phyloP scores from a whole-genome alignment of 345 rosid genomes.

The Boechera stricta region DNA sequence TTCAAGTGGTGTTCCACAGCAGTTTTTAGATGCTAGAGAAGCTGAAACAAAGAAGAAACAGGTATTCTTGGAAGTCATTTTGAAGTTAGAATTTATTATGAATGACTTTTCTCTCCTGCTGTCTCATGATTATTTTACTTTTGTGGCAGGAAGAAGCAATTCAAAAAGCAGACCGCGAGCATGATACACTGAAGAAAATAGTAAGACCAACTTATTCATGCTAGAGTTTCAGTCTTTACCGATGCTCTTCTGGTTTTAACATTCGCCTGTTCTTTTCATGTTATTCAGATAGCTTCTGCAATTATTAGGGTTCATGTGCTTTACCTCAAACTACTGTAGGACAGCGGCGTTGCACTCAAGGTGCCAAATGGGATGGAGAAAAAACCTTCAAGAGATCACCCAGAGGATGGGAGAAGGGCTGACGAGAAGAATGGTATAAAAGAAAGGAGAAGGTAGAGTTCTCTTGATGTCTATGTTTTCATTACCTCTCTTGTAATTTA shows the following conservation, averaged over 20 bases:
- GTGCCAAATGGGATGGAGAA: slow-evolving; percentile 52
- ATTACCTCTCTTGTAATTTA: neutral
- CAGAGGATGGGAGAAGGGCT: slow-evolving; percentile 56
- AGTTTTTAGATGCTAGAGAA: slow-evolving; percentile 81
- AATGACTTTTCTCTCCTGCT: neutral
- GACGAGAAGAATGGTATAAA: slow-evolving; percentile 61
- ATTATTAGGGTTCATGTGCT: slow-evolving; percentile 99
- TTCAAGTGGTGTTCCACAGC: slow-evolving; percentile 91
- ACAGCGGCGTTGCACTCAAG: slow-evolving; percentile 61
- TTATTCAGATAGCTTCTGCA: slow-evolving; percentile 98
- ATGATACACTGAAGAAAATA: slow-evolving; percentile 61
- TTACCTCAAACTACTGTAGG: slow-evolving; percentile 99
- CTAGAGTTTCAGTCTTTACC: slow-evolving; percentile 56
- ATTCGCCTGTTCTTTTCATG: slow-evolving; percentile 72
- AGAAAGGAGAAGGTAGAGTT: slow-evolving; percentile 67
- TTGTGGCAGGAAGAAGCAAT: slow-evolving; percentile 63
- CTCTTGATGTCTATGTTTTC: slow-evolving; percentile 2
- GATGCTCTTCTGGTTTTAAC: slow-evolving; percentile 69
- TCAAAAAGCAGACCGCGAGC: slow-evolving; percentile 52
- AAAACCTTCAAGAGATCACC: slow-evolving; percentile 51
- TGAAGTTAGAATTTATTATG: neutral
- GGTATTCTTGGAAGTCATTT: slow-evolving; percentile 50
- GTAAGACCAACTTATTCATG: slow-evolving; percentile 81
- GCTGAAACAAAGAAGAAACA: slow-evolving; percentile 79
- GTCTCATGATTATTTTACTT: slow-evolving; percentile 24